Base-by-base conservation (phyloP, 257 asterid genomes). In the Dorcoceras hygrometricum region DNA sequence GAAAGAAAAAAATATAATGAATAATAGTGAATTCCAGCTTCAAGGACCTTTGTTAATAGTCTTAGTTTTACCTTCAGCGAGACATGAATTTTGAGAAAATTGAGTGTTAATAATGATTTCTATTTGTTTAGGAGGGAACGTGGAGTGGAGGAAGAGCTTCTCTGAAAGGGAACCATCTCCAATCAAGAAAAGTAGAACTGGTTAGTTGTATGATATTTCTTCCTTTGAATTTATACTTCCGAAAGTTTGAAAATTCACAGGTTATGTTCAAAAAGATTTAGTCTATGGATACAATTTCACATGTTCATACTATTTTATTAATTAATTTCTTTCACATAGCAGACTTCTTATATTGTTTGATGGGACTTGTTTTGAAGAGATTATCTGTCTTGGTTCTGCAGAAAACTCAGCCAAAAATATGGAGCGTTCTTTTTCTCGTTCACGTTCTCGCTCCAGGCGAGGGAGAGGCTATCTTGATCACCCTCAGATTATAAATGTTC, bases 81-180 rank as follows among this genome's bases (percentile, higher is more conserved):
- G n/a, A n/a, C n/a, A n/a, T n/a, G n/a, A n/a, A 68, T 62, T 51
- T 68, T 54, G 72, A 69, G 69, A 63, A 55, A 46, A 46, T 68
- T 75, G 63, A 78, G 73, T 69, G 59, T 54, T 57, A n/a, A 55
- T 39, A n/a, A 60, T 19, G 66, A 11, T 51, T 66, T 60, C n/a
- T n/a, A n/a, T 70, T 51, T 67, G 59, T 79, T 22, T 63, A 88
- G 96, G 95, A 43, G 86, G 82, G 68, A 88, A 87, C 59, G 82
- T 73, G 66, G 90, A 86, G 74, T 80, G 95, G 96, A 87, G 95
- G 78, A 90, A 78, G 75, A 86, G 90, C 88, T 85, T 84, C 69
- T 86, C 95, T 3, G 96, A 94, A 79, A 80, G 96, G 81, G 96
- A 88, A 56, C 96, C 87, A 20, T 78, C 89, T 69, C 76, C 87